A percentile compares a stretch with the other conserved stretches of the same genome.
These are phyloP conservation scores for Naganishia vaughanmartiniae DNA, from an alignment of 768 basidiomycete species.

Conservation along the genomic window DNA sequence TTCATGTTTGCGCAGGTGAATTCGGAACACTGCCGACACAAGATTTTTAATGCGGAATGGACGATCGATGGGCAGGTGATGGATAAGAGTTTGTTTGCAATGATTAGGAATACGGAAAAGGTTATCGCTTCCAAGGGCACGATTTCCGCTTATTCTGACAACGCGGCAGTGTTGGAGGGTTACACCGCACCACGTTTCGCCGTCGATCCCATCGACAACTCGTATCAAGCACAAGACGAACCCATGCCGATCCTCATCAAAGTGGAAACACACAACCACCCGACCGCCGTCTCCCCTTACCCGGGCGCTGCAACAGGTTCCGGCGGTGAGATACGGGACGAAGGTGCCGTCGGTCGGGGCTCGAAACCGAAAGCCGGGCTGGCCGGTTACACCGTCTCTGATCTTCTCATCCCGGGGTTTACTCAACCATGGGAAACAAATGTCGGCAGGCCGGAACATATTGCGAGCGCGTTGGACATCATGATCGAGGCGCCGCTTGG, in stretches of 20 bases:
- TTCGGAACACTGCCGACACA: slow-evolving; percentile 99
- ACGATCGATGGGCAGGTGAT: slow-evolving; percentile 69
- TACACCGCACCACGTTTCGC: slow-evolving; percentile 72
- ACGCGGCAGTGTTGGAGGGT: slow-evolving; percentile 90
- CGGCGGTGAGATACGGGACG: slow-evolving; percentile 96
- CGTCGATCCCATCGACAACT: slow-evolving; percentile 50
- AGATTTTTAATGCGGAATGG: slow-evolving; percentile 99
- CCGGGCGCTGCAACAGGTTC: slow-evolving; percentile 99
- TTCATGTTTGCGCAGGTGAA: slow-evolving; percentile 99
- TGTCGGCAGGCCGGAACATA: slow-evolving; percentile 83
- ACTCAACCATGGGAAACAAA: slow-evolving; percentile 90
- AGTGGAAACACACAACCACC: slow-evolving; percentile 99
- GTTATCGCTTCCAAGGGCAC: slow-evolving; percentile 66
- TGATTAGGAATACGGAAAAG: slow-evolving; percentile 95
- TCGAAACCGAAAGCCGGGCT: slow-evolving; percentile 96
- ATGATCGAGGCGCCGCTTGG: slow-evolving; percentile 96
- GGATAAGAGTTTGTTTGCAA: slow-evolving; percentile 79
- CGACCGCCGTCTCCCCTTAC: slow-evolving; percentile 95
- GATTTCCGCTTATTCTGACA: slow-evolving; percentile 95
- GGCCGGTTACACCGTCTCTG: slow-evolving; percentile 86
- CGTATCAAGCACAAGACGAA: slow-evolving; percentile 64
- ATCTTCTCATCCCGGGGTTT: slow-evolving; percentile 86
- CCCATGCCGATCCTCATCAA: slow-evolving; percentile 88
- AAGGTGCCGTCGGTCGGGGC: slow-evolving; percentile 90
- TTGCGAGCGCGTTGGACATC: slow-evolving; percentile 89